These are phyloP conservation scores for Brassica incana DNA, from an alignment of 345 rosid genomes.

Conservation along the genomic window DNA sequence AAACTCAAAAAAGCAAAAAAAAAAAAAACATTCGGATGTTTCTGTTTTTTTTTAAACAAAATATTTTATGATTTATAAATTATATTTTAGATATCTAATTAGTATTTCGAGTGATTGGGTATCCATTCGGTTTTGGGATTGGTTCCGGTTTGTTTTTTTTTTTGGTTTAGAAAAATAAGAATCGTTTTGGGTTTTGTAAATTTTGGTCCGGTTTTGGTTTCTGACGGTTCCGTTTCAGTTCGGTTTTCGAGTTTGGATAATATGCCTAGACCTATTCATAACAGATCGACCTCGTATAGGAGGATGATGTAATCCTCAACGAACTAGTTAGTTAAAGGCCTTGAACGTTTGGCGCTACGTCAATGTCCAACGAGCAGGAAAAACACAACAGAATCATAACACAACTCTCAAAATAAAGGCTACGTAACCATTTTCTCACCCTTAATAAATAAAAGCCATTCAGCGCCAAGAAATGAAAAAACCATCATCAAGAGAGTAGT, in stretches of 20 bases:
- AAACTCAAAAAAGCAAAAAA: too few relatives aligned
- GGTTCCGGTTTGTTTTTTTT: neutral
- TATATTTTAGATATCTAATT: neutral
- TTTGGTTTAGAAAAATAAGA: too few relatives aligned
- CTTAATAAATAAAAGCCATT: conserved; percentile 11
- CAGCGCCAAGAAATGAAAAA: neutral
- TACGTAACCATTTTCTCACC: conserved; percentile 11
- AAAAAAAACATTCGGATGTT: too few relatives aligned
- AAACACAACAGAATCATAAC: conserved; percentile 22
- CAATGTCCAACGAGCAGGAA: conserved; percentile 26
- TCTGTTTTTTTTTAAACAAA: too few relatives aligned
- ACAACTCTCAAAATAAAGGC: conserved; percentile 26
- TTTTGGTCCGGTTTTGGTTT: too few relatives aligned
- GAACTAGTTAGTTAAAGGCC: conserved; percentile 12
- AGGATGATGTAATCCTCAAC: neutral
- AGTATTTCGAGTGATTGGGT: neutral
- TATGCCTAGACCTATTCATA: neutral
- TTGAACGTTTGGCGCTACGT: conserved; percentile 15
- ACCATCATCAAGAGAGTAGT: neutral
- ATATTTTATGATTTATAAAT: neutral
- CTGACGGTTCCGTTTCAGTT: too few relatives aligned
- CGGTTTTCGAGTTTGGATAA: neutral
- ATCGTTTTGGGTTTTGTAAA: too few relatives aligned
- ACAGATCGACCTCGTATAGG: conserved; percentile 2
- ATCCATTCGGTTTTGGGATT: neutral